Base-by-base conservation (phyloP, 192 early-diverging fungal genomes). In the Umbelopsis ramanniana region DNA sequence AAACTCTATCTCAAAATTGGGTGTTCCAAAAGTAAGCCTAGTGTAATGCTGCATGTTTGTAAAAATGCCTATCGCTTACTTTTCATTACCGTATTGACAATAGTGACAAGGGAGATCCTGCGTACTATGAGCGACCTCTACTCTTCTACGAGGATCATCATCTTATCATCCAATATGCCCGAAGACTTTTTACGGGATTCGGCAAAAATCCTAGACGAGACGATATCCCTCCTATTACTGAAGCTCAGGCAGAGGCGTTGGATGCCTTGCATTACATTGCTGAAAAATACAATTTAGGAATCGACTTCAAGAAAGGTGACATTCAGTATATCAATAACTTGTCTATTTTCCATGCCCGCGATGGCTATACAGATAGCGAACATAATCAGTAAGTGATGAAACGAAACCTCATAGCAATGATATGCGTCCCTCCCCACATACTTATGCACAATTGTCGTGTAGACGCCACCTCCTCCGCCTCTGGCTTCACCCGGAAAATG, bases 291-390 rank as follows among this genome's bases (percentile, higher is more conserved):
- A 60, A 70, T 23, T 21, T 76, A 1, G 69, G 47, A 26, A 38
- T 76, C 17, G 69, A 69, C 29, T 76, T 76, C 46, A 23, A 67
- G 37, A 76, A 76, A 45, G 74, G 74, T 23, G 74, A 76, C 17
- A 76, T 76, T 45, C 74, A 76, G 35, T 76, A 76, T 22, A 76
- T 76, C 46, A 71, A 63, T 12, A 76, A 76, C 33, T 22, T 71
- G 9, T 76, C 74, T 6, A 76, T 76, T 26, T 76, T 76, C 48
- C 74, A 76, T 53, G 74, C 74, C 7, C 53, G 74, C 37, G 69
- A 76, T 26, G 74, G 60, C 0, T 76, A 71, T 21, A 71, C 57
- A 11, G 74, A 76, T 52, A 76, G 74, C 37, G 60, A 70, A 15
- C 23, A 52, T 21, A 76, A 76, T 43, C 57, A 60, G 74, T 76